Evolutionary conservation across 768 basidiomycete species (phyloP).

Genomic region (Kwoniella bestiolae): DNA sequence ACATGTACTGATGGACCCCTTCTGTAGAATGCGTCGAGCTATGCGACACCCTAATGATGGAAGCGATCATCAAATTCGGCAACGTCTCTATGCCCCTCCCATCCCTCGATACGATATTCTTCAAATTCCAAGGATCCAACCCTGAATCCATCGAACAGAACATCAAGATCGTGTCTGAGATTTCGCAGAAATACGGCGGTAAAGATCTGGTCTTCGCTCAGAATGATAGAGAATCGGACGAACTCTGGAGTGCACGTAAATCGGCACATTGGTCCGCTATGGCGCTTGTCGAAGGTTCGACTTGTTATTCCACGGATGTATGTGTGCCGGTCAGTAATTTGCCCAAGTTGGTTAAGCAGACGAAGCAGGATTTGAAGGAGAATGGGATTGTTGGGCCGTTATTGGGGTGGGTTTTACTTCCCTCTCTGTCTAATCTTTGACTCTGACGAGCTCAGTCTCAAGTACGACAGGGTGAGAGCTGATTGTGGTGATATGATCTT

Average conservation of each 20-base stretch:
- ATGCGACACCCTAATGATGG: slow-evolving; percentile 75
- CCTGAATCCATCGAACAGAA: slow-evolving; percentile 61
- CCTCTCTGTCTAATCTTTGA: background rate
- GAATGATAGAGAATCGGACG: slow-evolving; percentile 72
- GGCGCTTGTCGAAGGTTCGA: slow-evolving; percentile 65
- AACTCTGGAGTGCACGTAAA: slow-evolving; percentile 82
- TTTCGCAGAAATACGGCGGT: slow-evolving; percentile 71
- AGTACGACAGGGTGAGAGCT: slow-evolving; percentile 7
- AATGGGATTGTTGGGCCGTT: slow-evolving; percentile 63
- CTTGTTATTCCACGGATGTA: slow-evolving; percentile 84
- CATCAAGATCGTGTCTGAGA: slow-evolving; percentile 65
- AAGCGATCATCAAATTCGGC: slow-evolving; percentile 72
- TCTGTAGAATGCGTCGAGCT: slow-evolving; percentile 82
- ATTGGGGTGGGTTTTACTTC: slow-evolving; percentile 35
- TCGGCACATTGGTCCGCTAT: slow-evolving; percentile 74
- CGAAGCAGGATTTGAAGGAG: slow-evolving; percentile 72
- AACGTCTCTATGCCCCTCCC: slow-evolving; percentile 67
- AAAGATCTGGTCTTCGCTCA: slow-evolving; percentile 71
- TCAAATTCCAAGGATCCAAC: slow-evolving; percentile 76
- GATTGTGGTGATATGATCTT: background rate
- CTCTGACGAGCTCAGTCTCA: too few relatives aligned
- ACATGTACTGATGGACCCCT: background rate
- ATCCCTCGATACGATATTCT: slow-evolving; percentile 77
- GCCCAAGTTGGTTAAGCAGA: slow-evolving; percentile 63
- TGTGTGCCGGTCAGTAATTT: slow-evolving; percentile 62